phyloP scores from a whole-genome alignment of 2,329 filamentous ascomycete species.

The Xylaria sp. region DNA sequence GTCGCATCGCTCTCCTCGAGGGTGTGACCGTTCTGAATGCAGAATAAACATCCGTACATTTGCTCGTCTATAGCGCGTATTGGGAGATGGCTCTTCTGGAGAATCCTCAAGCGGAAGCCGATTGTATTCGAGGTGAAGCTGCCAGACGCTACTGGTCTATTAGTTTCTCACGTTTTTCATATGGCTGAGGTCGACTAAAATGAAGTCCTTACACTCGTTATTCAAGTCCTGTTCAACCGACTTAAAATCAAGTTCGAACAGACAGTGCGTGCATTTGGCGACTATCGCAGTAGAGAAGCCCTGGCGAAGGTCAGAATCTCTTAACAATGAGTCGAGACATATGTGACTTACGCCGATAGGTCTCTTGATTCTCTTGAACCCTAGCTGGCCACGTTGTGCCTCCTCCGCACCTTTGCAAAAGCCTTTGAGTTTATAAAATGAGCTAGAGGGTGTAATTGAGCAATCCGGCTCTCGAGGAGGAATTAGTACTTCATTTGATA shows the following conservation, averaged over 20 bases:
- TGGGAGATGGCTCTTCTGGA: conserved; percentile 65
- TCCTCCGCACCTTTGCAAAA: conserved; percentile 66
- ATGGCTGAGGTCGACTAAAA: neutral
- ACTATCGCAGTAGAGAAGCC: conserved; percentile 56
- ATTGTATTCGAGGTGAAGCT: conserved; percentile 60
- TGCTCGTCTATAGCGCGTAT: conserved; percentile 62
- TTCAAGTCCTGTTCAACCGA: conserved; percentile 63
- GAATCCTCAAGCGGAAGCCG: conserved; percentile 63
- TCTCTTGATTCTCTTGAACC: conserved; percentile 62
- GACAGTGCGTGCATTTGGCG: conserved; percentile 63
- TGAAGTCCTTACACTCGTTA: conserved; percentile 54
- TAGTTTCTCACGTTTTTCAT: neutral
- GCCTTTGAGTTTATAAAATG: conserved; percentile 63
- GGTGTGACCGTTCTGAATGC: conserved; percentile 60
- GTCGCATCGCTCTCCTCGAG: conserved; percentile 65
- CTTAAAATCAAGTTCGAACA: conserved; percentile 64
- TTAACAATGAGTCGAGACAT: conserved; percentile 8
- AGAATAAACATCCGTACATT: conserved; percentile 66
- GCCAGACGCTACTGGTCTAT: conserved; percentile 53
- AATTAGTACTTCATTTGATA: conserved; percentile 34
- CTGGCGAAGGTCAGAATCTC: conserved; percentile 42
- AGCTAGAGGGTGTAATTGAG: conserved; percentile 57
- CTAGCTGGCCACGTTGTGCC: conserved; percentile 58
- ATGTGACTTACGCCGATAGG: conserved; percentile 53
- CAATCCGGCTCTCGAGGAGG: conserved; percentile 50